Base-by-base conservation (phyloP, 2,329 filamentous ascomycete species). In the Pyricularia grisea region DNA sequence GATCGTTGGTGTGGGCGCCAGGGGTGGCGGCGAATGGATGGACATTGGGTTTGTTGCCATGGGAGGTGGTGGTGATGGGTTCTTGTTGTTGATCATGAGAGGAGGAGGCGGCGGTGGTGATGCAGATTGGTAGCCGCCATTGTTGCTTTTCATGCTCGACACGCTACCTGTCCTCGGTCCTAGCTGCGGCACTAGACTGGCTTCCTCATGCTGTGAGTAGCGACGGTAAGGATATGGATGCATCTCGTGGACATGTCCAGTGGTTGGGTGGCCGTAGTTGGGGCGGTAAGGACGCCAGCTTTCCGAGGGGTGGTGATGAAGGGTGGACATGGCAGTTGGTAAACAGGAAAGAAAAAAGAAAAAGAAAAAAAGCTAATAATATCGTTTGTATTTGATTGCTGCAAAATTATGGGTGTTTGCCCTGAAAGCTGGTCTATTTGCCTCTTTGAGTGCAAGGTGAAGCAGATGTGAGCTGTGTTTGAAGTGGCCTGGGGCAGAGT, bases 231-330 rank as follows among this genome's bases (percentile, higher is more conserved):
- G 66, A 42, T 67, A 67, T 27, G 66, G 66, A 55, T 61, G 50
- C 66, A 67, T 67, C 55, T 67, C 66, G 66, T 67, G 66, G n/a
- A 67, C 65, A n/a, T 67, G 65, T 10, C 33, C 65, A 25, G 42
- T 50, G 31, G 33, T 55, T 12, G 66, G 66, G 5, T 28, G 28
- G 42, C 66, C 50, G 55, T 61, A 55, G 55, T 55, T 55, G 27
- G 50, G 27, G 28, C 50, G 50, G 50, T 61, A 67, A n/a, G 66
- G 66, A 11, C 66, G 66, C 66, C 66, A 67, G 55, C 28, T 67
- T 60, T 60, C 50, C 1, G 66, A 50, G 0, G 65, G 58, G 7
- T 67, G 65, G 25, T 28, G 58, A 14, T 61, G 23, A 23, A 28
- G 9, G 9, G 58, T 61, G n/a, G 58, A 61, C 58, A 61, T 61